Evolutionary conservation across 2,329 filamentous ascomycete species (phyloP).

Genomic region (Apiospora rasikravindrae): DNA sequence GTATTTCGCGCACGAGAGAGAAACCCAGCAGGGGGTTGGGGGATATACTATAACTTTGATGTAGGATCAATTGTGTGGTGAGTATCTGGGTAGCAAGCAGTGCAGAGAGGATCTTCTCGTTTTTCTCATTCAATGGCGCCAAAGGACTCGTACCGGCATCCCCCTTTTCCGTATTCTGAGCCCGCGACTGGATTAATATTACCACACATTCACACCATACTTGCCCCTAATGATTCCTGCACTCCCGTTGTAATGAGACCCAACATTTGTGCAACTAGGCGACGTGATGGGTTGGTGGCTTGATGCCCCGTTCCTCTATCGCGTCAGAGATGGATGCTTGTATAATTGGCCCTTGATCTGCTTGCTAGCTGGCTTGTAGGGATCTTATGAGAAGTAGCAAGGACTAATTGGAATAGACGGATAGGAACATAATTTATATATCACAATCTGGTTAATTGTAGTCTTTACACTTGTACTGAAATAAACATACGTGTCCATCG

Average conservation of each 20-base stretch:
- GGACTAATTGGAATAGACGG: no score
- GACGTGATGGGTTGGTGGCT: no score
- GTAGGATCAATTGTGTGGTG: slow-evolving; percentile 17
- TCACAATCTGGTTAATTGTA: no score
- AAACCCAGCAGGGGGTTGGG: background rate
- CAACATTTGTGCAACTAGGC: no score
- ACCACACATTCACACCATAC: background rate
- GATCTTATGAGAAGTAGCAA: no score
- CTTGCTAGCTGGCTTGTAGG: no score
- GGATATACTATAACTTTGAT: slow-evolving; percentile 4
- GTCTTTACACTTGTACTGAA: no score
- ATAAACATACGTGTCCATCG: no score
- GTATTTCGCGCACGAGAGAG: background rate
- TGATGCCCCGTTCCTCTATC: no score
- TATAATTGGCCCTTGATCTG: no score
- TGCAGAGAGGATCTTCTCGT: slow-evolving; percentile 5
- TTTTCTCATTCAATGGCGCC: slow-evolving; percentile 17
- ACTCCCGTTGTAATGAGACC: background rate
- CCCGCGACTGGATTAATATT: slow-evolving; percentile 17
- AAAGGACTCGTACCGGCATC: slow-evolving; percentile 5
- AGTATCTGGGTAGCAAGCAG: slow-evolving; percentile 8
- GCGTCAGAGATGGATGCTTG: no score
- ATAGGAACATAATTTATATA: no score
- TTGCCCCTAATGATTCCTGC: background rate
- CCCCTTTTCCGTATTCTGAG: slow-evolving; percentile 17